phyloP scores from a whole-genome alignment of 2,329 filamentous ascomycete genomes.

The Fusarium papillatum region DNA sequence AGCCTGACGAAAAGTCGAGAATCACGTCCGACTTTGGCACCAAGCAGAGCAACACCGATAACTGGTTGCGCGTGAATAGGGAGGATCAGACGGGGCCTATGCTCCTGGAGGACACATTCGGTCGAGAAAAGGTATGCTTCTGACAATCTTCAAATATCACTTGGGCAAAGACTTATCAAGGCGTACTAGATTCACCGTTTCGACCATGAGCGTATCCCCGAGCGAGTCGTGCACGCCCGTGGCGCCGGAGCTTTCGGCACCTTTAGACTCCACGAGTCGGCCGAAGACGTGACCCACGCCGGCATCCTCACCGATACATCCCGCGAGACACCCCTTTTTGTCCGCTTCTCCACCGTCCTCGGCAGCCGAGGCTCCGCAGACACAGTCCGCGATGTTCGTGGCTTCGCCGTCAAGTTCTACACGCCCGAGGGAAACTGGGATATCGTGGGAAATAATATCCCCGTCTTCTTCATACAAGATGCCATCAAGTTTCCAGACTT shows the following conservation, averaged over 20 bases:
- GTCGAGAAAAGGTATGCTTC: slow-evolving; percentile 75
- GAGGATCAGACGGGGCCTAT: slow-evolving; percentile 75
- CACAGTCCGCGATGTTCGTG: slow-evolving; percentile 86
- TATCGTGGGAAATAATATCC: slow-evolving; percentile 80
- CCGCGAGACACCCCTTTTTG: slow-evolving; percentile 60
- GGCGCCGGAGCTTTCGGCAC: slow-evolving; percentile 79
- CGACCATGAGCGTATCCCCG: slow-evolving; percentile 73
- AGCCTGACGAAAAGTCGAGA: slow-evolving; percentile 68
- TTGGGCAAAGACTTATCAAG: too few relatives aligned
- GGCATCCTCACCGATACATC: slow-evolving; percentile 69
- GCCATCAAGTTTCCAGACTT: slow-evolving; percentile 81
- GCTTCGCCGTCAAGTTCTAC: slow-evolving; percentile 78
- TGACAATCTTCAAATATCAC: not conserved
- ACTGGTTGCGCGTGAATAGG: slow-evolving; percentile 79
- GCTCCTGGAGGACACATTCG: slow-evolving; percentile 80
- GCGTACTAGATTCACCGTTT: slow-evolving; percentile 75
- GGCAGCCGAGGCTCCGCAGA: slow-evolving; percentile 83
- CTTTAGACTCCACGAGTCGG: slow-evolving; percentile 76
- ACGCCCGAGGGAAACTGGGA: slow-evolving; percentile 82
- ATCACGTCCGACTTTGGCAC: slow-evolving; percentile 86
- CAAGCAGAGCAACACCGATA: slow-evolving; percentile 79
- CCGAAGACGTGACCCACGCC: slow-evolving; percentile 75
- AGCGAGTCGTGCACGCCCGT: slow-evolving; percentile 78
- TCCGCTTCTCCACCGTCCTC: slow-evolving; percentile 83
- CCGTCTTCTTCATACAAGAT: slow-evolving; percentile 84